Evolutionary conservation across 2,329 filamentous ascomycete genomes (phyloP).

Genomic region (Fusarium graminum): DNA sequence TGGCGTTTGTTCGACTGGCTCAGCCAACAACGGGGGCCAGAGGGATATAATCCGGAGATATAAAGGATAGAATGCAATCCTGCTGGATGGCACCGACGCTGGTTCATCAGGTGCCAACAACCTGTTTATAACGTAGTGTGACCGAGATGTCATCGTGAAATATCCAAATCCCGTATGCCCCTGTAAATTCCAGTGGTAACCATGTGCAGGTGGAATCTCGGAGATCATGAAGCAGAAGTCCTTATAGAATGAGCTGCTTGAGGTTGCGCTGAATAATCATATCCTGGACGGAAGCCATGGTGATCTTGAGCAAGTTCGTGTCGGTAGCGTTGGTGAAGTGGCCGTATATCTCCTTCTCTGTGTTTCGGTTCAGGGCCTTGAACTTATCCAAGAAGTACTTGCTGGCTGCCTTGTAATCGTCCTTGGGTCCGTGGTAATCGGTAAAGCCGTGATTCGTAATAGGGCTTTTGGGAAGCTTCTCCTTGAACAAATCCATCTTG

Average conservation of each 20-base stretch:
- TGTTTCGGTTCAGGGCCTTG: slow-evolving; percentile 78
- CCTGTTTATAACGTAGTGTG: slow-evolving; percentile 3
- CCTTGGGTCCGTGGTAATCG: slow-evolving; percentile 79
- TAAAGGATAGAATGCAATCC: background rate
- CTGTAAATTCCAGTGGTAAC: slow-evolving; percentile 9
- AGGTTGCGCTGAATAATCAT: slow-evolving; percentile 90
- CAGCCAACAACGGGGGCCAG: slow-evolving; percentile 7
- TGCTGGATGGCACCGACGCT: slow-evolving; percentile 1
- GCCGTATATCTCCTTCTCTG: slow-evolving; percentile 73
- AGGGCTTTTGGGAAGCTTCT: slow-evolving; percentile 78
- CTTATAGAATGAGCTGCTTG: slow-evolving; percentile 74
- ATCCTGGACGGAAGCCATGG: slow-evolving; percentile 87
- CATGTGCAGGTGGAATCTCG: slow-evolving; percentile 9
- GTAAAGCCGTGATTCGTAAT: slow-evolving; percentile 81
- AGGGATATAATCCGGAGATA: slow-evolving; percentile 17
- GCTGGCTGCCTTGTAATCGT: slow-evolving; percentile 79
- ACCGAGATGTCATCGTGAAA: slow-evolving; percentile 4
- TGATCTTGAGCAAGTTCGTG: slow-evolving; percentile 84
- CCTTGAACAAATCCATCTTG: slow-evolving; percentile 88
- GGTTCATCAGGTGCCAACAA: slow-evolving; percentile 3
- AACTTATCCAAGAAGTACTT: slow-evolving; percentile 89
- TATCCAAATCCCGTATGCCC: slow-evolving; percentile 14
- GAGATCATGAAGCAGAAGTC: slow-evolving; percentile 8
- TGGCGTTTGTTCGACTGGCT: slow-evolving; percentile 12
- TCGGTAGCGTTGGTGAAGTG: slow-evolving; percentile 74